phyloP scores from a whole-genome alignment of 768 basidiomycete genomes.

The Paxillus ammoniavirescens region DNA sequence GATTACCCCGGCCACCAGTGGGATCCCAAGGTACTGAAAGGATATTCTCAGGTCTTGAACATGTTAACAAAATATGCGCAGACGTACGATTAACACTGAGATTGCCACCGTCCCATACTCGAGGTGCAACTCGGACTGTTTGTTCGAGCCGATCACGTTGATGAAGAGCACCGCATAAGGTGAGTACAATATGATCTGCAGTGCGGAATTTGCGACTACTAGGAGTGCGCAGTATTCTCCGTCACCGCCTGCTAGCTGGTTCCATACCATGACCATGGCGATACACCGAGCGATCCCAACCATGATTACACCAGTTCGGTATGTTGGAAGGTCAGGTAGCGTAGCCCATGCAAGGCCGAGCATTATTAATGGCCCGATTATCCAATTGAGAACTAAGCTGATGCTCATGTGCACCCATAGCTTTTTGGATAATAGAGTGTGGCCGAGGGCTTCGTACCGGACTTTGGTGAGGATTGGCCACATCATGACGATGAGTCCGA shows the following conservation, averaged over 20 bases:
- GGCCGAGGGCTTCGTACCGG: constrained; percentile 69
- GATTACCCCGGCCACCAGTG: constrained; percentile 65
- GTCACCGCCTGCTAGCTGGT: constrained; percentile 68
- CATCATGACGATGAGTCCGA: constrained; percentile 87
- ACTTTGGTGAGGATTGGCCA: constrained; percentile 80
- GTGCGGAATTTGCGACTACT: constrained; percentile 74
- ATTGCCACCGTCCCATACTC: constrained; percentile 59
- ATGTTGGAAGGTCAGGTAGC: constrained; percentile 72
- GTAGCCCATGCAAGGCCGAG: constrained; percentile 85
- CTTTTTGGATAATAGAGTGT: constrained; percentile 46
- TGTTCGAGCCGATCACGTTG: constrained; percentile 57
- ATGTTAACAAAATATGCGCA: neutral
- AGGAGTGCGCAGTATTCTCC: constrained; percentile 73
- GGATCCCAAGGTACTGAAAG: constrained; percentile 77
- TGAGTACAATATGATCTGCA: constrained; percentile 71
- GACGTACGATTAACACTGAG: constrained; percentile 68
- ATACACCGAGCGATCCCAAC: constrained; percentile 50
- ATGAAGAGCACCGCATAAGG: constrained; percentile 75
- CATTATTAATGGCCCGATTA: constrained; percentile 80
- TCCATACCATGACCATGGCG: constrained; percentile 84
- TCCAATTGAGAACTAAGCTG: constrained; percentile 75
- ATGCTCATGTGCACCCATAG: constrained; percentile 71
- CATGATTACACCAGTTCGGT: constrained; percentile 78
- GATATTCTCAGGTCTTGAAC: neutral
- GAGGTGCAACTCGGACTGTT: constrained; percentile 41